These are phyloP conservation scores for Calonectria montana DNA, from an alignment of 2,329 filamentous ascomycete genomes.

Conservation along the genomic window DNA sequence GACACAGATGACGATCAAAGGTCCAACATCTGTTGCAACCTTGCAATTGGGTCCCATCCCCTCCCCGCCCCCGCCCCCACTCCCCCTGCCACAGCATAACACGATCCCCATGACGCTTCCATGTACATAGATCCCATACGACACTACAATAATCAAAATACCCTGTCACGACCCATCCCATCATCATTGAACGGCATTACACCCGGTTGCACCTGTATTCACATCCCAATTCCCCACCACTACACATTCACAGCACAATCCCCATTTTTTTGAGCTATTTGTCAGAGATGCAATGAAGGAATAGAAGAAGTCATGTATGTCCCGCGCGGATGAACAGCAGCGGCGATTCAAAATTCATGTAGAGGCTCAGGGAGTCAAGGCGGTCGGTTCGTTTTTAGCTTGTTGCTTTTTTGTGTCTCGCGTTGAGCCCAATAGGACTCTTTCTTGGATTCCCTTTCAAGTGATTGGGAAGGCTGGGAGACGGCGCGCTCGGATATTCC, in stretches of 20 bases:
- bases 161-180: conserved; percentile 50
- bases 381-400: conserved; percentile 45
- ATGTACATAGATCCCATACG: conserved; percentile 53
- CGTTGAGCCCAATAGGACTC: conserved; percentile 30
- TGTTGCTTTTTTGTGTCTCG: conserved; percentile 32
- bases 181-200: conserved; percentile 37
- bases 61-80: neutral
- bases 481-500: conserved; percentile 38
- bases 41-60: conserved; percentile 1
- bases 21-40: neutral
- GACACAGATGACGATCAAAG: neutral
- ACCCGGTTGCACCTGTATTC: conserved; percentile 39
- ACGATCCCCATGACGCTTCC: conserved; percentile 52
- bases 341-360: conserved; percentile 55
- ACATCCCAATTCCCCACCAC: conserved; percentile 32
- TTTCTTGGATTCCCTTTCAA: conserved; percentile 49
- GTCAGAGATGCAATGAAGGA: conserved; percentile 47
- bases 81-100: conserved; percentile 43
- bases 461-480: conserved; percentile 45
- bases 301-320: conserved; percentile 57
- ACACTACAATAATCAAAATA: conserved; percentile 55
- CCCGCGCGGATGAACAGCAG: conserved; percentile 48
- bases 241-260: conserved; percentile 40
- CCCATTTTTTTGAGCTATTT: conserved; percentile 39
- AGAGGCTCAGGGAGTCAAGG: conserved; percentile 55